phyloP scores from a whole-genome alignment of 345 rosid genomes.

The Aethionema arabicum region DNA sequence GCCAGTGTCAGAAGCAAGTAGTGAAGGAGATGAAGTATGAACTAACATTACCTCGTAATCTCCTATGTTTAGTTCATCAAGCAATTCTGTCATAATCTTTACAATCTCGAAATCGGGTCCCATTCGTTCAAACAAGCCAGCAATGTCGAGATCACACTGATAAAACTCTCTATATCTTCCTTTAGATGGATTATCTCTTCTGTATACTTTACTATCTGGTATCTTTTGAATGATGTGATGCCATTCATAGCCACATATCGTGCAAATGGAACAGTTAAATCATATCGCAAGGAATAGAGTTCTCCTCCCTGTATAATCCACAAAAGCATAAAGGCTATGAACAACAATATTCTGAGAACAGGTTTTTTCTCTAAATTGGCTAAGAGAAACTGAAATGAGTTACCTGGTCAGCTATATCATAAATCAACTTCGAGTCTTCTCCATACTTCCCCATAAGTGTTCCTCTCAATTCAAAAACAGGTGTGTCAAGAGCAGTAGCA shows the following conservation, averaged over 20 bases:
- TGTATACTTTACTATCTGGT: conserved; percentile 73
- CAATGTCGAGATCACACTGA: conserved; percentile 82
- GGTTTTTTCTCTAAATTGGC: neutral
- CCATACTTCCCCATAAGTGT: conserved; percentile 77
- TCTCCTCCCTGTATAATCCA: conserved; percentile 67
- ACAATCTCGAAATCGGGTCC: conserved; percentile 78
- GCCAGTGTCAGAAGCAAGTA: neutral
- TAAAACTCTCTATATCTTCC: conserved; percentile 84
- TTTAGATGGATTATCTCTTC: conserved; percentile 85
- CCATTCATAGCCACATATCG: conserved; percentile 77
- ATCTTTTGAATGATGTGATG: conserved; percentile 60
- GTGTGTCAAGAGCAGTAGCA: conserved; percentile 81
- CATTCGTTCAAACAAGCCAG: conserved; percentile 69
- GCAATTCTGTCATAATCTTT: conserved; percentile 65
- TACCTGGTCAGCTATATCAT: conserved; percentile 87
- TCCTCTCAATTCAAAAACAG: conserved; percentile 82
- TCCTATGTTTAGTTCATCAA: conserved; percentile 67
- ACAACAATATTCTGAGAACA: too few species aligned
- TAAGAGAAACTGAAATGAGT: conserved; percentile 4
- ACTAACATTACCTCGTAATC: conserved; percentile 62
- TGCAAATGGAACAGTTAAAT: conserved; percentile 86
- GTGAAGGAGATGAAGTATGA: neutral
- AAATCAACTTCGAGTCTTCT: conserved; percentile 79
- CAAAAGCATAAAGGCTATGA: too few species aligned
- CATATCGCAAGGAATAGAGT: conserved; percentile 77